phyloP scores from a whole-genome alignment of 805 yeast species.

The Hanseniaspora taiwanica region DNA sequence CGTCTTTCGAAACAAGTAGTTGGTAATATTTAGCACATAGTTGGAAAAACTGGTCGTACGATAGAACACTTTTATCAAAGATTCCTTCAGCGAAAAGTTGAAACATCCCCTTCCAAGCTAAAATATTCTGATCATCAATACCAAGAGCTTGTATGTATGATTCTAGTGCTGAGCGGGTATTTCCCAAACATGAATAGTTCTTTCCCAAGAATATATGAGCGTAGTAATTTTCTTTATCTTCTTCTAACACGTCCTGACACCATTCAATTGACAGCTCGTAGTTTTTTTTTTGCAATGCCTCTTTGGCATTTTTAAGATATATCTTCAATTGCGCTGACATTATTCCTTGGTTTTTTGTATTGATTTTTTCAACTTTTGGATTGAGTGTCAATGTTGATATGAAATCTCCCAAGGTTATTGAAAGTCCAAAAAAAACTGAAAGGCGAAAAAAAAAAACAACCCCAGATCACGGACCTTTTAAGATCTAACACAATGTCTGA shows the following conservation, averaged over 20 bases:
- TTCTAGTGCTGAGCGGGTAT: constrained; percentile 27
- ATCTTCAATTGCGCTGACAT: constrained; percentile 21
- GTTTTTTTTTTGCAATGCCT: constrained; percentile 41
- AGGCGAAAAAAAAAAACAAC: neutral
- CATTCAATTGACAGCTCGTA: constrained; percentile 48
- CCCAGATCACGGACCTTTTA: too few relatives aligned
- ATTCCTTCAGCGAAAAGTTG: constrained; percentile 21
- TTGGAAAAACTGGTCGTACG: constrained; percentile 30
- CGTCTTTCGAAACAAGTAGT: constrained; percentile 29
- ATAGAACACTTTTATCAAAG: constrained; percentile 14
- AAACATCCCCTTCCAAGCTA: constrained; percentile 76
- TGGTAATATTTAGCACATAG: constrained; percentile 33
- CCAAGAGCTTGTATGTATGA: constrained; percentile 38
- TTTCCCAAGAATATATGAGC: constrained; percentile 68
- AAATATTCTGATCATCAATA: constrained; percentile 35
- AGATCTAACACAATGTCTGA: too few relatives aligned
- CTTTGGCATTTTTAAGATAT: constrained; percentile 35
- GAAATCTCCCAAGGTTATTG: neutral
- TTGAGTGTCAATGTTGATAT: too few relatives aligned
- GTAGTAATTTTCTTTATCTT: constrained; percentile 45
- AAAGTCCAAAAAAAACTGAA: too few relatives aligned
- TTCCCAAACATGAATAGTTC: constrained; percentile 36
- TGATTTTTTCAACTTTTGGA: neutral
- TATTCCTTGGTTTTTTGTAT: neutral
- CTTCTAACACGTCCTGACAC: constrained; percentile 40